Conservation (phyloP, 2,329 filamentous ascomycete species). For the Neocatenulostroma microsporum region DNA sequence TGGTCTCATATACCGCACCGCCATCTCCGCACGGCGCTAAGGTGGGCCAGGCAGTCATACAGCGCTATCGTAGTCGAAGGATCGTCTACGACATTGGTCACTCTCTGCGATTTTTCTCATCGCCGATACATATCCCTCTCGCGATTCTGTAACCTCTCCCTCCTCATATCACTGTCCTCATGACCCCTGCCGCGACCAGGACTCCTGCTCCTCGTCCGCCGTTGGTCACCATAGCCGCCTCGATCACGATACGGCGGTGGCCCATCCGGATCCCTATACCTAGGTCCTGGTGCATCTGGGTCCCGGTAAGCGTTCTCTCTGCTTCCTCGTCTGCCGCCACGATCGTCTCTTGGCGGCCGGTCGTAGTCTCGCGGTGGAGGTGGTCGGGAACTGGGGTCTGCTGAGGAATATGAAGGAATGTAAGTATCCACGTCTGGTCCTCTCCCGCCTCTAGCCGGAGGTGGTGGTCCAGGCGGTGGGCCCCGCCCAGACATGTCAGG, state of each 20-base stretch:
- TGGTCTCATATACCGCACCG: too few species aligned
- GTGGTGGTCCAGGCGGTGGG: conserved; percentile 23
- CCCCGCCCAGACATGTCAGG: conserved; percentile 1
- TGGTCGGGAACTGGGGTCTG: conserved; percentile 12
- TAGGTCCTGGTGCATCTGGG: conserved; percentile 1
- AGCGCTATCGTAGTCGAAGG: too few species aligned
- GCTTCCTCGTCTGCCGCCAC: conserved; percentile 17
- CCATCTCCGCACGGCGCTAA: too few species aligned
- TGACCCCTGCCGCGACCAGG: conserved; percentile 19
- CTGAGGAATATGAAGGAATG: conserved; percentile 35
- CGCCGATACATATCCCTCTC: conserved; percentile 31
- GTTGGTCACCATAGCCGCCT: conserved; percentile 18
- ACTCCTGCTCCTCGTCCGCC: conserved; percentile 26
- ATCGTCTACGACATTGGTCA: too few species aligned
- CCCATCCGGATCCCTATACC: conserved; percentile 19
- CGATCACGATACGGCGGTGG: conserved; percentile 17
- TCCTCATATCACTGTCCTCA: conserved; percentile 18
- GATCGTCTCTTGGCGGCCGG: conserved; percentile 13
- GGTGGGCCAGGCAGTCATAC: too few species aligned
- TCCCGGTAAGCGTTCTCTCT: conserved; percentile 11
- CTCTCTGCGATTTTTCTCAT: too few species aligned
- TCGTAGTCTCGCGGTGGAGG: conserved; percentile 14
- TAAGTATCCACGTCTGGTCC: conserved; percentile 35
- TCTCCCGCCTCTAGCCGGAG: conserved; percentile 19
- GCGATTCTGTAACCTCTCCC: conserved; percentile 30